phyloP scores from a whole-genome alignment of 768 basidiomycete genomes.

The Leucocoprinus birnbaumii region DNA sequence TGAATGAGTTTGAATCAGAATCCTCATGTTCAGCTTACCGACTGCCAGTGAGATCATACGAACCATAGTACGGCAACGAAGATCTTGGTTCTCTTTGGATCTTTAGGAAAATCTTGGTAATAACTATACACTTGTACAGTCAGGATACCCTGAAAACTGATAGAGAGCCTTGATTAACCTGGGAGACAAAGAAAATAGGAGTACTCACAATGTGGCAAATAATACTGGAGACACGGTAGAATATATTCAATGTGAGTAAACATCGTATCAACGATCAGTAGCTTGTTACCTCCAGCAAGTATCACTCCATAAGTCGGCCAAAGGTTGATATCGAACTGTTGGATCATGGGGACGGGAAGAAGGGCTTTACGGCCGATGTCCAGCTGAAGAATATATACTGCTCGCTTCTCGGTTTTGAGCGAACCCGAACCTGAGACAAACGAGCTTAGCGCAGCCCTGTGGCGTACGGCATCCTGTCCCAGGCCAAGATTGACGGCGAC shows the following conservation, averaged over 20 bases:
- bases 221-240: too few relatives aligned
- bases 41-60: not conserved
- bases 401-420: too few relatives aligned
- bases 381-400: not conserved
- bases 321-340: constrained; percentile 2
- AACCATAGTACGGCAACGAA: constrained; percentile 13
- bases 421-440: too few relatives aligned
- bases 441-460: too few relatives aligned
- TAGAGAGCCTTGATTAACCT: not conserved
- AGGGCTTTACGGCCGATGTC: not conserved
- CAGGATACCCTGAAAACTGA: constrained; percentile 19
- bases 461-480: too few relatives aligned
- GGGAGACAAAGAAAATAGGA: not conserved
- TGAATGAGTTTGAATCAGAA: not conserved
- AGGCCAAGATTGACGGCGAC: too few relatives aligned
- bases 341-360: not conserved
- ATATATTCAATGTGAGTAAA: too few relatives aligned
- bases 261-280: not conserved
- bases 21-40: not conserved
- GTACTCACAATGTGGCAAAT: constrained; percentile 5
- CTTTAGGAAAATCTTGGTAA: constrained; percentile 16
- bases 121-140: constrained; percentile 19
- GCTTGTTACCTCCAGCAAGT: constrained; percentile 17
- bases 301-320: constrained; percentile 19
- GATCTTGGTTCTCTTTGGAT: constrained; percentile 12